Percentiles rank a stretch among this genome's conserved stretches.
Conservation (phyloP, 495 filamentous ascomycete genomes). For the Penicillium tannophilum region DNA sequence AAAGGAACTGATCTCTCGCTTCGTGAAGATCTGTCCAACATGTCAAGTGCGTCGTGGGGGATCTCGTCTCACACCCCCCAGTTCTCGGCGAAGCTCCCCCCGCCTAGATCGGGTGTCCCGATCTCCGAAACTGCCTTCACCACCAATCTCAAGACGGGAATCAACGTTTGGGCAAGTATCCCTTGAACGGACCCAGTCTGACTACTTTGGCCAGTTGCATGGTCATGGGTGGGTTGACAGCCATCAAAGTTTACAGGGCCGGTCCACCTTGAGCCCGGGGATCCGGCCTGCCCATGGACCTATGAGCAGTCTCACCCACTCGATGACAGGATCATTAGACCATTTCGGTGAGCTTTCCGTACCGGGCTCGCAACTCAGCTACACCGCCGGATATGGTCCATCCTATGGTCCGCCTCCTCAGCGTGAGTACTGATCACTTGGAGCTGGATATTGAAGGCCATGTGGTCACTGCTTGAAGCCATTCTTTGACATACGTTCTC, state of each 20-base stretch:
- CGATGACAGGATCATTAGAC: constrained; percentile 35
- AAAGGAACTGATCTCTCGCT: constrained; percentile 60
- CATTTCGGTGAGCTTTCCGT: constrained; percentile 38
- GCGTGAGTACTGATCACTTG: constrained; percentile 27
- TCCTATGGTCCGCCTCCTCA: constrained; percentile 32
- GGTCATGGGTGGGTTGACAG: constrained; percentile 34
- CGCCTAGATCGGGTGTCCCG: constrained; percentile 39
- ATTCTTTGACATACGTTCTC: not conserved
- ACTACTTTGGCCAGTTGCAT: constrained; percentile 36
- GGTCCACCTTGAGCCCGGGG: constrained; percentile 22
- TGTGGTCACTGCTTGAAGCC: not conserved
- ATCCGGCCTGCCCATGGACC: constrained; percentile 30
- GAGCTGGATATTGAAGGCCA: not conserved
- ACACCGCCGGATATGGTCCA: constrained; percentile 35
- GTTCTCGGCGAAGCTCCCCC: constrained; percentile 47
- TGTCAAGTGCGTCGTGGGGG: constrained; percentile 50
- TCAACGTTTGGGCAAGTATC: constrained; percentile 32
- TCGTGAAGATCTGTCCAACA: constrained; percentile 58
- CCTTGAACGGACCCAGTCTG: constrained; percentile 35
- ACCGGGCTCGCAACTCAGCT: constrained; percentile 37
- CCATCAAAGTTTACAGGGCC: constrained; percentile 29
- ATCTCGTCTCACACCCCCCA: constrained; percentile 48
- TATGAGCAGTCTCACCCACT: constrained; percentile 29
- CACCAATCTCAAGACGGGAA: constrained; percentile 40
- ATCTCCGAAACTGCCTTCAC: constrained; percentile 46